Percentiles rank a stretch among this genome's conserved stretches.
Evolutionary conservation across 1,139 yeast genomes (phyloP).

Genomic region (Pichia sp.): DNA sequence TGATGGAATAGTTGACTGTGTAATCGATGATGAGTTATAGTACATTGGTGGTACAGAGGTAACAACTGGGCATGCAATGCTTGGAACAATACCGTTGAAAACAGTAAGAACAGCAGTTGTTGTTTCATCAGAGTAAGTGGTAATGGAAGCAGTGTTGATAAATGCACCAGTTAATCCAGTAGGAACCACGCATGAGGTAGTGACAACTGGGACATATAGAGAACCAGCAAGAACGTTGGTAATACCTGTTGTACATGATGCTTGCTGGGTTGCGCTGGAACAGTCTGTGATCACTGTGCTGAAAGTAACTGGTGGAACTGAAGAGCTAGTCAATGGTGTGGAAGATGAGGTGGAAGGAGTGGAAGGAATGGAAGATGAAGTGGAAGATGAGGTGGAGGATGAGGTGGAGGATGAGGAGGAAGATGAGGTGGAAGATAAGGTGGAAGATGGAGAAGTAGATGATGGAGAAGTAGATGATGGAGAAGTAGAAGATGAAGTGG

Average conservation of each 20-base stretch:
- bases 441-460: background rate
- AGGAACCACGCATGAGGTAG: slow-evolving; percentile 9
- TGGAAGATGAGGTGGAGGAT: background rate
- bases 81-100: slow-evolving; percentile 9
- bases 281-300: slow-evolving; percentile 17
- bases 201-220: slow-evolving; percentile 13
- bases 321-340: slow-evolving; percentile 10
- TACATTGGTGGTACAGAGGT: background rate
- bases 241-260: slow-evolving; percentile 4
- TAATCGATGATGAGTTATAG: background rate
- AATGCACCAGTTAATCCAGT: slow-evolving; percentile 6
- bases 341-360: background rate
- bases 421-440: background rate
- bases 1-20: background rate
- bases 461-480: too few relatives aligned
- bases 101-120: slow-evolving; percentile 8
- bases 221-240: slow-evolving; percentile 2
- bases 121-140: slow-evolving; percentile 1
- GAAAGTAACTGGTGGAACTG: slow-evolving; percentile 8
- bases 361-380: slow-evolving; percentile 4
- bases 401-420: background rate
- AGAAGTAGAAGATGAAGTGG: background rate
- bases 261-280: slow-evolving; percentile 11
- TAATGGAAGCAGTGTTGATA: background rate
- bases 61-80: slow-evolving; percentile 5